Conservation (phyloP, 345 rosid species). For the Physaria fendleri region DNA sequence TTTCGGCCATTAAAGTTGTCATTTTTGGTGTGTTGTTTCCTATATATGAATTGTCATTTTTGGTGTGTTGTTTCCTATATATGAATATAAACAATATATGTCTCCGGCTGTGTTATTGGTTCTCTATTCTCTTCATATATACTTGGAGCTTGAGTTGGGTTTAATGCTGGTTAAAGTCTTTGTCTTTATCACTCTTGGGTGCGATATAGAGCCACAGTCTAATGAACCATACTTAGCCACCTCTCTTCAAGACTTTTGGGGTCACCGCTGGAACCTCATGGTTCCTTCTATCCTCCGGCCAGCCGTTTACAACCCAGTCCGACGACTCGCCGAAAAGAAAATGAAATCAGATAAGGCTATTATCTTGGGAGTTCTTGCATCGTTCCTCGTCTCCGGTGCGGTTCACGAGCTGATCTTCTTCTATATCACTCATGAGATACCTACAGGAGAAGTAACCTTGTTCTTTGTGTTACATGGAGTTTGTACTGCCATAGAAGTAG, state of each 20-base stretch:
- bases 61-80: background rate
- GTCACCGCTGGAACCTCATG: slow-evolving; percentile 50
- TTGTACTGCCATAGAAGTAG: slow-evolving; percentile 27
- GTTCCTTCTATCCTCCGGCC: slow-evolving; percentile 38
- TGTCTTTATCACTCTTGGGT: background rate
- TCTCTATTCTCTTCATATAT: slow-evolving; percentile 16
- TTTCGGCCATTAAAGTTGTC: slow-evolving; percentile 29
- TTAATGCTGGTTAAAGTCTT: slow-evolving; percentile 22
- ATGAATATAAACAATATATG: background rate
- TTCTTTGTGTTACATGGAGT: slow-evolving; percentile 39
- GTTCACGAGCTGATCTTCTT: slow-evolving; percentile 34
- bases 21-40: slow-evolving; percentile 17
- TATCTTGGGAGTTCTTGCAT: slow-evolving; percentile 9
- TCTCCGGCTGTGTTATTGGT: slow-evolving; percentile 2
- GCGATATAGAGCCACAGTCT: slow-evolving; percentile 37
- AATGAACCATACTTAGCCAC: slow-evolving; percentile 46
- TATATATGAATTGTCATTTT: too few species aligned
- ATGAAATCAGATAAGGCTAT: background rate
- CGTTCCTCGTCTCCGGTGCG: slow-evolving; percentile 31
- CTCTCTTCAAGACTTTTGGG: slow-evolving; percentile 59
- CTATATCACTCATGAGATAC: slow-evolving; percentile 11
- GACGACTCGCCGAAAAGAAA: background rate
- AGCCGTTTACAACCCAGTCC: slow-evolving; percentile 33
- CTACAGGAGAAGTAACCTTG: slow-evolving; percentile 33
- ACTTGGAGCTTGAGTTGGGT: slow-evolving; percentile 30